Percentiles rank a stretch among this genome's conserved stretches.
Conservation (phyloP, 2,329 filamentous ascomycete species). For the Aspergillus brunneoviolaceus region DNA sequence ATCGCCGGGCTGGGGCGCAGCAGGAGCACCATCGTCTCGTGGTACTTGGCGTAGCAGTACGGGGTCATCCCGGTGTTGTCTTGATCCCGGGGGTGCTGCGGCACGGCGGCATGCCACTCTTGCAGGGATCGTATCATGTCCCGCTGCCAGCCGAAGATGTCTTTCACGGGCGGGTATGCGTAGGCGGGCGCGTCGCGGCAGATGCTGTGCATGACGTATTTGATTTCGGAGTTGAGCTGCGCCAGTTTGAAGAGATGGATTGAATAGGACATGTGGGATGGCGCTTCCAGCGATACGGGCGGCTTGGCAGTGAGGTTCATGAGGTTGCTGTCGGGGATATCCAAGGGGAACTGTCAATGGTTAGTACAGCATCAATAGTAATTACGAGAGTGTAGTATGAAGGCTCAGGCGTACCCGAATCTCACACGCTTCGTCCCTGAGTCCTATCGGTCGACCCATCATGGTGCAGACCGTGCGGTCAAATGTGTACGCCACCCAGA, state of each 20-base stretch:
- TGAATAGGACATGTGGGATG: slow-evolving; percentile 42
- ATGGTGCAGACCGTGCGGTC: slow-evolving; percentile 56
- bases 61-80: slow-evolving; percentile 13
- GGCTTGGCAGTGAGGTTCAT: not conserved
- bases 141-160: slow-evolving; percentile 50
- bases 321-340: slow-evolving; percentile 13
- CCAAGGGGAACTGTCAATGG: slow-evolving; percentile 18
- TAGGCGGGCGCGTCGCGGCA: slow-evolving; percentile 49
- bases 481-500: slow-evolving; percentile 56
- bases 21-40: slow-evolving; percentile 51
- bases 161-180: slow-evolving; percentile 48
- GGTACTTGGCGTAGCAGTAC: slow-evolving; percentile 49
- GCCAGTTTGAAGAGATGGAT: slow-evolving; percentile 49
- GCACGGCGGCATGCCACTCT: slow-evolving; percentile 43
- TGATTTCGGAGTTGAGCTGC: slow-evolving; percentile 57
- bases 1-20: slow-evolving; percentile 55
- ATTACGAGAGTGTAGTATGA: too few relatives aligned
- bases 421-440: slow-evolving; percentile 57
- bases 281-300: slow-evolving; percentile 16
- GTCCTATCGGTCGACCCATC: slow-evolving; percentile 57
- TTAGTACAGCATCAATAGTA: slow-evolving; percentile 14
- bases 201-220: slow-evolving; percentile 57
- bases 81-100: slow-evolving; percentile 18
- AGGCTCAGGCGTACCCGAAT: slow-evolving; percentile 41
- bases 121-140: slow-evolving; percentile 44